phyloP scores from a whole-genome alignment of 2,329 filamentous ascomycete genomes.

The Clonostachys sp. region DNA sequence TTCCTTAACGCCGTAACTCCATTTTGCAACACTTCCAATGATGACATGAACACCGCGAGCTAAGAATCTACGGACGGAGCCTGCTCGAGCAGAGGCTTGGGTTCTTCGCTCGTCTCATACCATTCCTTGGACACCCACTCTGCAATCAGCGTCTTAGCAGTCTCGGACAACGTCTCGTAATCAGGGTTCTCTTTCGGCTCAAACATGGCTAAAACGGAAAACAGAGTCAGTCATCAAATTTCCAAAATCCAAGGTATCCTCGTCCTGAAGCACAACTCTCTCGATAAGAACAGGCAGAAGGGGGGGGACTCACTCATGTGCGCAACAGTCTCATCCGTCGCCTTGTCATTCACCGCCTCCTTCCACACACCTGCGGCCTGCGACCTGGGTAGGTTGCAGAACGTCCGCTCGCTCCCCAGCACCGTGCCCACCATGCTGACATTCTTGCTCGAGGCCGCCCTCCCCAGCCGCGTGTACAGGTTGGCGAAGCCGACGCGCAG shows the following conservation, averaged over 20 bases:
- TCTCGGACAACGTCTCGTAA: conserved; percentile 62
- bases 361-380: conserved; percentile 55
- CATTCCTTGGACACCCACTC: conserved; percentile 62
- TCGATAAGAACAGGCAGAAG: background rate
- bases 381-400: conserved; percentile 74
- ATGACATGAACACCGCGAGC: no score
- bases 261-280: background rate
- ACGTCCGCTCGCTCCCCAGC: conserved; percentile 72
- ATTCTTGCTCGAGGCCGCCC: conserved; percentile 53
- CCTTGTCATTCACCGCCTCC: conserved; percentile 73
- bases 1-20: no score
- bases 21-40: no score
- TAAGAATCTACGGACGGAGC: background rate
- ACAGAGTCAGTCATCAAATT: conserved; percentile 5
- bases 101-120: conserved; percentile 53
- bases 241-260: background rate
- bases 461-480: conserved; percentile 80
- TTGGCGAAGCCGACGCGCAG: conserved; percentile 76
- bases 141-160: conserved; percentile 61
- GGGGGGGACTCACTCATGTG: conserved; percentile 59
- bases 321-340: conserved; percentile 72
- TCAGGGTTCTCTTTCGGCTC: conserved; percentile 67
- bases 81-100: conserved; percentile 14
- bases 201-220: conserved; percentile 59
- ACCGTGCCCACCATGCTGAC: conserved; percentile 51